phyloP scores from a whole-genome alignment of 768 basidiomycete species.

The Kwoniella sp. region DNA sequence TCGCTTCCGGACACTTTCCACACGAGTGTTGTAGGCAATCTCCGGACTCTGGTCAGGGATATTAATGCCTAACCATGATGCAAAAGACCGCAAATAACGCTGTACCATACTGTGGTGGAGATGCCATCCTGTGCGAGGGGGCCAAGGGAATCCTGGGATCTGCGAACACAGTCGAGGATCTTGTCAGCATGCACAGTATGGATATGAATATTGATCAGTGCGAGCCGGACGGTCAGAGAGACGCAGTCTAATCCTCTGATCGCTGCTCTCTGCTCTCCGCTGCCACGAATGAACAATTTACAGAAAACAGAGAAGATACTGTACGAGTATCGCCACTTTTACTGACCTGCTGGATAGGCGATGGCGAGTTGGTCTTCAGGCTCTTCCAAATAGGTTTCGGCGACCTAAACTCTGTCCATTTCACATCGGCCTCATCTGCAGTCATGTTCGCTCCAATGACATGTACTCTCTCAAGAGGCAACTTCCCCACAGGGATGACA shows the following conservation, averaged over 20 bases:
- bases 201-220: too few relatives aligned
- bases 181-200: too few relatives aligned
- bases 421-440: constrained; percentile 6
- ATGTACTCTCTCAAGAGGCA: constrained; percentile 2
- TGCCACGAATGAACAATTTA: too few relatives aligned
- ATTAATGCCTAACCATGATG: constrained; percentile 55
- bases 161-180: not conserved
- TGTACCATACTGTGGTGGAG: constrained; percentile 13
- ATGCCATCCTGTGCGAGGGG: constrained; percentile 15
- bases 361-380: constrained; percentile 21
- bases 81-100: constrained; percentile 26
- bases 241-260: too few relatives aligned
- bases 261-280: too few relatives aligned
- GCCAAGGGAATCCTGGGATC: constrained; percentile 28
- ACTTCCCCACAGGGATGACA: not conserved
- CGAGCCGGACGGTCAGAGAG: too few relatives aligned
- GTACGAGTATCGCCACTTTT: too few relatives aligned
- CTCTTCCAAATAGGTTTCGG: constrained; percentile 33
- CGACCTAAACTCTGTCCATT: constrained; percentile 9
- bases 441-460: constrained; percentile 1
- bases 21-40: constrained; percentile 60
- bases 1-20: constrained; percentile 59
- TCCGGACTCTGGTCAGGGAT: constrained; percentile 52
- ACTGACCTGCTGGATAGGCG: constrained; percentile 24
- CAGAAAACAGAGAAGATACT: too few relatives aligned